phyloP scores from a whole-genome alignment of 768 basidiomycete genomes.

The Rubroboletus pulcherrimus region DNA sequence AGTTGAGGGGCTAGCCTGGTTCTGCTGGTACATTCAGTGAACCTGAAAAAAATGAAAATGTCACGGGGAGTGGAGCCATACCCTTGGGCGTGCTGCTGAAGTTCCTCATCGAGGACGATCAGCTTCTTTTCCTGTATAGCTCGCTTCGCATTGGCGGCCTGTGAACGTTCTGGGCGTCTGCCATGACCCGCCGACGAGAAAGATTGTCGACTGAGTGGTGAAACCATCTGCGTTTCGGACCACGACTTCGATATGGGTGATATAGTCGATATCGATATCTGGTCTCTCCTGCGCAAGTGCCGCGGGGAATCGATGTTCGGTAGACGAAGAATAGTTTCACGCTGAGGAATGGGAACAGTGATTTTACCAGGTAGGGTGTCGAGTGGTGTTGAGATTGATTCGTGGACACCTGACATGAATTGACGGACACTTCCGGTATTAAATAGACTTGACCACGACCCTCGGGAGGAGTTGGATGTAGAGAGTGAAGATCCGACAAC shows the following conservation, averaged over 20 bases:
- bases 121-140: slow-evolving; percentile 37
- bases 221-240: slow-evolving; percentile 44
- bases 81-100: slow-evolving; percentile 11
- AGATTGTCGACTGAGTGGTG: slow-evolving; percentile 26
- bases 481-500: slow-evolving; percentile 39
- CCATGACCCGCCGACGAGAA: slow-evolving; percentile 40
- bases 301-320: slow-evolving; percentile 29
- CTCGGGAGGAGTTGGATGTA: slow-evolving; percentile 62
- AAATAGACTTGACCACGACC: slow-evolving; percentile 80
- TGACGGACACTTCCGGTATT: slow-evolving; percentile 64
- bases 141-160: slow-evolving; percentile 34
- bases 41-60: neutral
- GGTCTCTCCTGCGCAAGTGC: slow-evolving; percentile 27
- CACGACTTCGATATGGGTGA: slow-evolving; percentile 49
- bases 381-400: slow-evolving; percentile 41
- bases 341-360: slow-evolving; percentile 24
- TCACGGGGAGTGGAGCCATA: neutral
- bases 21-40: slow-evolving; percentile 4
- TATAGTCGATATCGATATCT: slow-evolving; percentile 21
- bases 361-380: slow-evolving; percentile 22
- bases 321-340: slow-evolving; percentile 18
- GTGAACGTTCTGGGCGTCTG: slow-evolving; percentile 41
- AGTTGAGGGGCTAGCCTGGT: slow-evolving; percentile 19
- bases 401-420: slow-evolving; percentile 60
- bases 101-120: slow-evolving; percentile 31